Base-by-base conservation (phyloP, 768 basidiomycete genomes). In the Leccinum rimulosum region DNA sequence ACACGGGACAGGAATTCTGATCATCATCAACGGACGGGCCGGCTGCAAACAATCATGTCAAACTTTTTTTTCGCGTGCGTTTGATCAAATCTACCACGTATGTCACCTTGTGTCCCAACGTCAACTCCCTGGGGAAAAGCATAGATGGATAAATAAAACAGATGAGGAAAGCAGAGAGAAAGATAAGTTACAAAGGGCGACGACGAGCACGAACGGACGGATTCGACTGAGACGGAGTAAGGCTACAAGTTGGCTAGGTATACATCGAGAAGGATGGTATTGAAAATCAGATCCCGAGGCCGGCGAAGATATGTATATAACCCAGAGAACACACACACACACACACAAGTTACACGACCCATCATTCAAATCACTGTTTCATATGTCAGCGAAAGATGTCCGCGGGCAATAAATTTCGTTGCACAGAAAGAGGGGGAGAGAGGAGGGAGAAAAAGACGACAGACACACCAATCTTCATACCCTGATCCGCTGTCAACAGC, bases 381-480 rank as follows among this genome's bases (percentile, higher is more conserved):
- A 52, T 49, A 58, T 17, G 19, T 45, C 43, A 45, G 43, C 19
- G 19, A 45, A 19, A 45, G 2, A 45, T 3, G 43, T 60, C 55
- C 60, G 50, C 22, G 50, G 28, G 25, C 47, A 7, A 17, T 28
- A 3, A 40, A 12, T 28, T 15, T 49, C 25, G 8, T 4, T 4
- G 48, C 15, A 49, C 38, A 43, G 9, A 3, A 10, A 9, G n/a
- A 2, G n/a, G n/a, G 8, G n/a, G 4, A 14, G 12, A 12, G 12
- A 8, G 38, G 17, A 17, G 8, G 15, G 36, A 38, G 15, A 3
- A 49, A 49, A 28, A 49, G 22, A 47, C 12, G 45, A 49, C 14
- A 49, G 11, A 51, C 88, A 68, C 70, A 93, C 93, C 77, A 50
- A 95, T 87, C 62, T 81, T 81, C 84, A 89, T 89, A 19, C 95